A percentile compares a stretch with the other conserved stretches of the same genome.
These are phyloP conservation scores for Wickerhamomyces sp. DNA, from an alignment of 1,139 yeast genomes.

Conservation along the genomic window DNA sequence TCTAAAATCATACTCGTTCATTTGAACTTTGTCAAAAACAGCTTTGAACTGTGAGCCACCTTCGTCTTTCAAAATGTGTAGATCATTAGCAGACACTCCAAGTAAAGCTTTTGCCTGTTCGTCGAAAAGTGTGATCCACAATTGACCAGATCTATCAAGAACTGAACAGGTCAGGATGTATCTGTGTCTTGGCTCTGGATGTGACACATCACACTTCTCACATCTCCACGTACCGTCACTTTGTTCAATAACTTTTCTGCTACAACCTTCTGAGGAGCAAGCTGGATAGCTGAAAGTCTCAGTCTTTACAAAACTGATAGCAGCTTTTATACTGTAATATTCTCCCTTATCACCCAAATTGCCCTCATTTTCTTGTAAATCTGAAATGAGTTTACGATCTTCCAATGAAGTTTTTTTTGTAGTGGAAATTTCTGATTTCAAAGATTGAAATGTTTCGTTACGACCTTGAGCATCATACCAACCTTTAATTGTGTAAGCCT, in stretches of 20 bases:
- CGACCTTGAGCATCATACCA: slow-evolving; percentile 89
- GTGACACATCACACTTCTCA: slow-evolving; percentile 77
- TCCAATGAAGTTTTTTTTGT: slow-evolving; percentile 29
- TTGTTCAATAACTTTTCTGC: slow-evolving; percentile 73
- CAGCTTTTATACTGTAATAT: slow-evolving; percentile 69
- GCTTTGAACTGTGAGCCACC: slow-evolving; percentile 44
- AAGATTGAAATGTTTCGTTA: slow-evolving; percentile 53
- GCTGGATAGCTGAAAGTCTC: slow-evolving; percentile 88
- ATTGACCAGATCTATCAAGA: slow-evolving; percentile 74
- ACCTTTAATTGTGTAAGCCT: slow-evolving; percentile 83
- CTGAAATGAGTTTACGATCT: slow-evolving; percentile 59
- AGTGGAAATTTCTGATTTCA: slow-evolving; percentile 42
- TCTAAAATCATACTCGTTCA: slow-evolving; percentile 69
- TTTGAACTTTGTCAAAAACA: slow-evolving; percentile 47
- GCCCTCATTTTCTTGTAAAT: slow-evolving; percentile 63
- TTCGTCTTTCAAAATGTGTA: slow-evolving; percentile 46
- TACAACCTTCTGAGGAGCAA: slow-evolving; percentile 72
- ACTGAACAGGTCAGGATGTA: slow-evolving; percentile 70
- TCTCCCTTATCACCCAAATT: slow-evolving; percentile 78
- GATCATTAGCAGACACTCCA: slow-evolving; percentile 65
- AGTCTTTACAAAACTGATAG: slow-evolving; percentile 63
- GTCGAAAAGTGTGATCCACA: slow-evolving; percentile 87
- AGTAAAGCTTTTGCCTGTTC: slow-evolving; percentile 70
- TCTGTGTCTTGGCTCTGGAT: slow-evolving; percentile 68
- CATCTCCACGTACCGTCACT: slow-evolving; percentile 85